These are phyloP conservation scores for Delphinella strobiligena DNA, from an alignment of 2,329 filamentous ascomycete species.

Conservation along the genomic window DNA sequence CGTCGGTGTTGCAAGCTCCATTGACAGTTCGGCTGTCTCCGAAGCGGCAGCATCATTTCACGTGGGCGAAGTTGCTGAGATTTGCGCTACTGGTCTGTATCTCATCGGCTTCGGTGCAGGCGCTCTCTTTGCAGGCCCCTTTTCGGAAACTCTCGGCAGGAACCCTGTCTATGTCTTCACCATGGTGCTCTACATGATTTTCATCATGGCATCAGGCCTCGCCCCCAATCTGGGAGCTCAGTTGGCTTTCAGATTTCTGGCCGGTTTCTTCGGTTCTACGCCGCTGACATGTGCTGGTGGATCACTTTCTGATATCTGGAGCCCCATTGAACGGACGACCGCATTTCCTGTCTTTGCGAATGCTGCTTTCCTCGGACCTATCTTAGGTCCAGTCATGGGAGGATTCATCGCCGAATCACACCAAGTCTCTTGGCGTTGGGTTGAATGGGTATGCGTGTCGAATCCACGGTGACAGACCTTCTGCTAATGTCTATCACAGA, in stretches of 20 bases:
- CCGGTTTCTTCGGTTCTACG: conserved; percentile 36
- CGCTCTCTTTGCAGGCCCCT: conserved; percentile 35
- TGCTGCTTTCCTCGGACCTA: conserved; percentile 28
- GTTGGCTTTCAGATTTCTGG: conserved; percentile 37
- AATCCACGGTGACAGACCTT: not conserved
- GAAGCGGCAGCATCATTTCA: conserved; percentile 35
- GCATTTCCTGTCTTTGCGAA: conserved; percentile 40
- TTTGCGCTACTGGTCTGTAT: conserved; percentile 34
- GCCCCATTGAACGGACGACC: conserved; percentile 35
- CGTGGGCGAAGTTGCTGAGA: conserved; percentile 39
- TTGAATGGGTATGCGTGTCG: conserved; percentile 15
- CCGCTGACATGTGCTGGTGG: conserved; percentile 35
- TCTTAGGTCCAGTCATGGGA: conserved; percentile 33
- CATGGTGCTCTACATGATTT: conserved; percentile 35
- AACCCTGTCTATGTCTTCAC: conserved; percentile 39
- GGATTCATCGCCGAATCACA: conserved; percentile 30
- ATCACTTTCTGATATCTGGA: conserved; percentile 35
- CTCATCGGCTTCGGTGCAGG: conserved; percentile 33
- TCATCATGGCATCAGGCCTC: conserved; percentile 36
- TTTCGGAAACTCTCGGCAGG: conserved; percentile 32
- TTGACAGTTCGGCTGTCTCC: conserved; percentile 38
- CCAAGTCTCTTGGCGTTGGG: conserved; percentile 34
- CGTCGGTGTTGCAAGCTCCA: conserved; percentile 40
- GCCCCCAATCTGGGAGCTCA: conserved; percentile 35
- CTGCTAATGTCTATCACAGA: conserved; percentile 11